A percentile compares a stretch with the other conserved stretches of the same genome.
Evolutionary conservation across 768 basidiomycete species (phyloP).

Genomic region (Hirschioporus abietinus): DNA sequence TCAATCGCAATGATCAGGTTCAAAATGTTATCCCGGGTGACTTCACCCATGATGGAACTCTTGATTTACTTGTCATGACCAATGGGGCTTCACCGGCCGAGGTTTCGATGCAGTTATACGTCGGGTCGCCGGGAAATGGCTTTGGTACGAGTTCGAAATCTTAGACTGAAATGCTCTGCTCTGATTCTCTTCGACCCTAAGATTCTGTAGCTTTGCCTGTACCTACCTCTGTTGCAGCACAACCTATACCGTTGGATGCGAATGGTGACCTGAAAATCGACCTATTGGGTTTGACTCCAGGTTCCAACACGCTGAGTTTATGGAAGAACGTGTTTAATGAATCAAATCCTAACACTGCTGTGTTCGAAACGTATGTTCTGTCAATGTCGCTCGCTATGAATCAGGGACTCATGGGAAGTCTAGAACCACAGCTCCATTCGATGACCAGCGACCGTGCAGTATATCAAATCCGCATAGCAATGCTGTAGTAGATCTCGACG

Average conservation of each 20-base stretch:
- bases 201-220: constrained; percentile 36
- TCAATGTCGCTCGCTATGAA: constrained; percentile 5
- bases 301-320: constrained; percentile 43
- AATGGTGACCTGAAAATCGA: constrained; percentile 89
- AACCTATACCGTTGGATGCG: constrained; percentile 84
- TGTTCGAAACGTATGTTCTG: constrained; percentile 63
- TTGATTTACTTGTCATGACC: constrained; percentile 89
- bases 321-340: constrained; percentile 82
- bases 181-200: neutral
- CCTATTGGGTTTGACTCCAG: constrained; percentile 62
- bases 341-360: constrained; percentile 40
- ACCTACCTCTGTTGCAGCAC: constrained; percentile 61
- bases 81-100: constrained; percentile 41
- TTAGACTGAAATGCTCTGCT: neutral
- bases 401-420: constrained; percentile 30
- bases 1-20: constrained; percentile 53
- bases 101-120: constrained; percentile 67
- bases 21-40: constrained; percentile 90
- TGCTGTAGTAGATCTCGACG: constrained; percentile 89
- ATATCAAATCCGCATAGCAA: constrained; percentile 91
- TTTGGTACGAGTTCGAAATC: constrained; percentile 46
- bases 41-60: constrained; percentile 85
- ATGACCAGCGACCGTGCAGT: constrained; percentile 47
- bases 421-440: constrained; percentile 54
- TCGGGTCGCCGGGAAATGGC: constrained; percentile 53